Conservation (phyloP, 306 rosid species). For the Arachis hypogaea region DNA sequence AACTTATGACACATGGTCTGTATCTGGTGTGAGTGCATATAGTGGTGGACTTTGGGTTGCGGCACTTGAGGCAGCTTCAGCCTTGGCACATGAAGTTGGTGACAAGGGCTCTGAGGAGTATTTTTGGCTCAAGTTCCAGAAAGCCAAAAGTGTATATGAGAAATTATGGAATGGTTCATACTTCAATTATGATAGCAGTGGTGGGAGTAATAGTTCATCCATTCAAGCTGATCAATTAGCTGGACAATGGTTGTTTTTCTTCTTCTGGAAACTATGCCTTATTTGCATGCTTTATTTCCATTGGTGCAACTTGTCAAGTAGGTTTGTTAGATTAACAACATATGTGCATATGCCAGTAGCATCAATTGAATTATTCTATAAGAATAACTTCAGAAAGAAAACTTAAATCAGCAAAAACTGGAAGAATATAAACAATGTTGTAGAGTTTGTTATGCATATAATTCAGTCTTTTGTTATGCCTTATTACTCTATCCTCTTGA, state of each 20-base stretch:
- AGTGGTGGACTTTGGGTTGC: slow-evolving; percentile 98
- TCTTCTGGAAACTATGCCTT: slow-evolving; percentile 30
- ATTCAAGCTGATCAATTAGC: slow-evolving; percentile 99
- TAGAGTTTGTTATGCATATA: slow-evolving; percentile 5
- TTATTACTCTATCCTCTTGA: background rate
- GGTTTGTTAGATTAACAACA: background rate
- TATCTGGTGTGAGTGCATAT: slow-evolving; percentile 92
- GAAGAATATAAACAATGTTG: slow-evolving; percentile 22
- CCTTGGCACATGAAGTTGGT: slow-evolving; percentile 77
- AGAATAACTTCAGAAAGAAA: slow-evolving; percentile 24
- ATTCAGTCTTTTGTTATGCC: slow-evolving; percentile 11
- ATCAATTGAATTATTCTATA: background rate
- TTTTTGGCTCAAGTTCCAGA: slow-evolving; percentile 81
- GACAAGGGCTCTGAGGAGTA: slow-evolving; percentile 79
- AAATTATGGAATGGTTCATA: slow-evolving; percentile 97
- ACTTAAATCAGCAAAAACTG: slow-evolving; percentile 23
- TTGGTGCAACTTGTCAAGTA: too few relatives aligned
- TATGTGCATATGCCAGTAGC: slow-evolving; percentile 9
- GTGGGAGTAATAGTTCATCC: slow-evolving; percentile 70
- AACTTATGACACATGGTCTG: slow-evolving; percentile 98
- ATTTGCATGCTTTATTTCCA: too few relatives aligned
- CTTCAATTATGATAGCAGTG: slow-evolving; percentile 82
- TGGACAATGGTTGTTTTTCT: slow-evolving; percentile 79
- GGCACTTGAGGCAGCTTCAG: slow-evolving; percentile 93
- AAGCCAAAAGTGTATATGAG: slow-evolving; percentile 73